Percentiles rank a stretch among this genome's conserved stretches.
Evolutionary conservation across 495 filamentous ascomycete species (phyloP).

Genomic region (Neurospora sp.): DNA sequence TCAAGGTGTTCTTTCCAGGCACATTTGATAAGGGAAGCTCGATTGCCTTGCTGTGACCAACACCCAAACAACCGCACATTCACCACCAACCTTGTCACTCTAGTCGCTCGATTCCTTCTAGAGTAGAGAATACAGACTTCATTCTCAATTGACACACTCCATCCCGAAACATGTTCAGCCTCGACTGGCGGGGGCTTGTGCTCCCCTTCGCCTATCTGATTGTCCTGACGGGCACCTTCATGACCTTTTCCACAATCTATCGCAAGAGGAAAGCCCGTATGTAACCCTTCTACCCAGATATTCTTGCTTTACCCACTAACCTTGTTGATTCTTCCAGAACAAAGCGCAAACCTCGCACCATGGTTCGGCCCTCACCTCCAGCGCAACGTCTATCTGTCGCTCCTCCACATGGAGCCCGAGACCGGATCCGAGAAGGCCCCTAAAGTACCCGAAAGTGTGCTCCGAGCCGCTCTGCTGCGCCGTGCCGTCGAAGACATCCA

Average conservation of each 20-base stretch:
- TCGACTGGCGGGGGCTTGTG: constrained; percentile 72
- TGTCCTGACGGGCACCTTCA: constrained; percentile 76
- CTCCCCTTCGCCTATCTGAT: constrained; percentile 80
- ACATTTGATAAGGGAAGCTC: neutral
- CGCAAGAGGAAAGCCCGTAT: constrained; percentile 83
- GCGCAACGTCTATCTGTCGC: constrained; percentile 87
- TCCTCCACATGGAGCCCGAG: constrained; percentile 74
- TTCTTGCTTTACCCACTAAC: neutral
- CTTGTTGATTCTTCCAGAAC: constrained; percentile 34
- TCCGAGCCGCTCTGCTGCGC: constrained; percentile 83
- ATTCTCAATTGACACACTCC: neutral
- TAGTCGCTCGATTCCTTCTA: neutral
- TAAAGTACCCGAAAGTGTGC: constrained; percentile 70
- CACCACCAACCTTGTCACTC: neutral
- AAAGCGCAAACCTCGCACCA: constrained; percentile 71
- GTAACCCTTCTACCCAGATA: constrained; percentile 16
- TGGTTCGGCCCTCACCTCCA: constrained; percentile 89
- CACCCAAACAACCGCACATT: neutral
- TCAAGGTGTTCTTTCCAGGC: constrained; percentile 28
- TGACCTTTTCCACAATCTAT: constrained; percentile 86
- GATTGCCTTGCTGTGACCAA: neutral
- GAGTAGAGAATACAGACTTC: neutral
- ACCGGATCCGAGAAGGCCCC: constrained; percentile 56
- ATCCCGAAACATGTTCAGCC: constrained; percentile 36
- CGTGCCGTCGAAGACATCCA: constrained; percentile 86